Base-by-base conservation (phyloP, 805 yeast genomes). In the Priceomyces medius region DNA sequence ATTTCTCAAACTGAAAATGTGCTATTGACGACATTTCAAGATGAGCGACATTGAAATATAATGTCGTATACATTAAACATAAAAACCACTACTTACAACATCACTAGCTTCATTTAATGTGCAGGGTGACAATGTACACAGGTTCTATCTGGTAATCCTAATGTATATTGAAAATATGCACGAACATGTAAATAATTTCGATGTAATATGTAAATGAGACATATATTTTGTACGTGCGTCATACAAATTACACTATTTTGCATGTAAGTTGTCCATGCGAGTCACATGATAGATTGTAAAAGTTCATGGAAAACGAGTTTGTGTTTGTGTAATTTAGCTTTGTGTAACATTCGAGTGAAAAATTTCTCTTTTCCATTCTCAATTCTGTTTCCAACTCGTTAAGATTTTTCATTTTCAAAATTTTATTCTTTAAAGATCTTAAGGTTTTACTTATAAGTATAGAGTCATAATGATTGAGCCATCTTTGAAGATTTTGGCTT, bases 401-500 rank as follows among this genome's bases (percentile, higher is more conserved):
- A 20, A 32, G 35, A 32, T 18, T 19, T 32, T 32, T 32, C 23
- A n/a, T 26, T n/a, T n/a, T 26, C 26, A 14, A 12, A 26, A 13
- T 14, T 20, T 20, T 20, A 34, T 34, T 34, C 18, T 20, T 19
- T 20, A 4, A 20, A 19, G 12, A 31, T 7, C n/a, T 20, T n/a
- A n/a, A 36, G 33, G 33, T 26, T 27, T 27, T 17, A 36, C 26
- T 28, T 19, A 16, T n/a, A 19, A 35, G 29, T 23, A 35, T 21
- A 35, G 47, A 53, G 44, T 48, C 52, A 59, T 51, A 51, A 89
- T 93, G 79, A 93, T 93, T 74, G 99, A 93, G 83, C 99, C 99
- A 80, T 89, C 97, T 66, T 85, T 93, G 68, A 93, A 91, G 81
- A 97, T 91, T 65, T 83, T 93, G 69, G 99, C 99, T 76, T 88